Evolutionary conservation across 768 basidiomycete species (phyloP), one percentile per base, ranked within the genome.

Genomic region (Rhodotorula toruloides): DNA sequence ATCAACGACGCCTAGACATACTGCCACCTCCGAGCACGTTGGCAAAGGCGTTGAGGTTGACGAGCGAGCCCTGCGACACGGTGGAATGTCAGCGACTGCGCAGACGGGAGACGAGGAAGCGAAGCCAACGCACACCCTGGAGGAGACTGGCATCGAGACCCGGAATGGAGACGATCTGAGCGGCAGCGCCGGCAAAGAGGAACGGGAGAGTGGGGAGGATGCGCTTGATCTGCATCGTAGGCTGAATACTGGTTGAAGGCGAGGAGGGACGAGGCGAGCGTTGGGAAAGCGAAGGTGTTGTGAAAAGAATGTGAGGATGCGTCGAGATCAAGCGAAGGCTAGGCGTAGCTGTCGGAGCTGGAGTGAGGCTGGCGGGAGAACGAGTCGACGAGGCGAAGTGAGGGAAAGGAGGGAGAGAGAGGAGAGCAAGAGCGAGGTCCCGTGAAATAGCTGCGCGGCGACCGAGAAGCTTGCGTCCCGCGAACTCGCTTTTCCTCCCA

Each of bases 61-160:
- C 32, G n/a, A 67, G 61, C 1, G 65, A 47, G 34, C 59, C 59
- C 60, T 61, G 36, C 1, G 13, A 25, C 27, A 36, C 17, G 36
- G 9, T 25, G 27, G 42, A 4, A 13, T 17, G 13, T 36, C 0
- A 21, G 21, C 31, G 19, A 14, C 16, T 0, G 2, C 17, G 9
- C 1, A 8, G 27, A 13, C 7, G 21, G 21, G 25, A 12, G 25
- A 37, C 6, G 53, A 4, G n/a, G 17, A 48, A 36, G 22, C n/a
- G 29, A 1, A 22, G 19, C 0, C 29, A 49, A 58, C 65, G 29
- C 2, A 57, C 66, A 27, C 46, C n/a, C 11, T 49, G 50, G 5
- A 67, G 57, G 14, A 67, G 46, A 2, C 66, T 56, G 22, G 63
- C 39, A 57, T 67, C 61, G 12, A 67, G 66, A 11, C 47, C 22